These are phyloP conservation scores for Claviceps maximensis DNA, from an alignment of 2,329 filamentous ascomycete species.

Conservation along the genomic window DNA sequence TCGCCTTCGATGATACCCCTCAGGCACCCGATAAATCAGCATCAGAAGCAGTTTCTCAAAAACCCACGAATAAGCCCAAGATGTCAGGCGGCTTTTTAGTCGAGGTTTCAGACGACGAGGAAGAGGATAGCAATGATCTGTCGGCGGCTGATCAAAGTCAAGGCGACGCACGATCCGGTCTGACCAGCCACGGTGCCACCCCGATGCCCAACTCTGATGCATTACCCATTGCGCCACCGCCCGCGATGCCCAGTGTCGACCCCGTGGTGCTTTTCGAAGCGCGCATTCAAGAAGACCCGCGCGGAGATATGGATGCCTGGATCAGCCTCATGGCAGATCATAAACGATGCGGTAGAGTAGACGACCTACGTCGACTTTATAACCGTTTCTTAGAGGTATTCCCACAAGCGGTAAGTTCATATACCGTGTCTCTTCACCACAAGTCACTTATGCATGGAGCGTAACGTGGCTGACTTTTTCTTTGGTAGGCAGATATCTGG, in stretches of 20 bases:
- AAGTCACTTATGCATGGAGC: neutral
- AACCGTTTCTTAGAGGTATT: constrained; percentile 81
- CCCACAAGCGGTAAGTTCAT: constrained; percentile 65
- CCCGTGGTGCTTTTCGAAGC: constrained; percentile 73
- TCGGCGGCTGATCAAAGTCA: constrained; percentile 6
- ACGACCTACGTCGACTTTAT: constrained; percentile 68
- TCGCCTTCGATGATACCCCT: constrained; percentile 29
- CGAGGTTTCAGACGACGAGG: constrained; percentile 47
- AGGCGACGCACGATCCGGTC: constrained; percentile 8
- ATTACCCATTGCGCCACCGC: constrained; percentile 21
- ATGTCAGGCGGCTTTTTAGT: constrained; percentile 47
- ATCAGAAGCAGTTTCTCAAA: constrained; percentile 16
- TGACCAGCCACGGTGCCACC: constrained; percentile 10
- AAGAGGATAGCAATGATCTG: constrained; percentile 18
- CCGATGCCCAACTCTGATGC: constrained; percentile 12
- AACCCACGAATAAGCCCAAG: constrained; percentile 37
- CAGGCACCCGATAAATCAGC: constrained; percentile 21
- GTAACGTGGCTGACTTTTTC: constrained; percentile 5
- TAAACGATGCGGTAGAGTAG: constrained; percentile 65
- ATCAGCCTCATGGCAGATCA: constrained; percentile 74
- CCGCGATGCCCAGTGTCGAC: constrained; percentile 40
- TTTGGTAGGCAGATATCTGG: constrained; percentile 76
- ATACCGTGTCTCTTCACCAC: neutral
- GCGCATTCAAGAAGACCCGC: constrained; percentile 80
- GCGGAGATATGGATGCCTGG: constrained; percentile 89